Evolutionary conservation across 2,329 filamentous ascomycete genomes (phyloP).

Genomic region (Lecanicillium sp.): DNA sequence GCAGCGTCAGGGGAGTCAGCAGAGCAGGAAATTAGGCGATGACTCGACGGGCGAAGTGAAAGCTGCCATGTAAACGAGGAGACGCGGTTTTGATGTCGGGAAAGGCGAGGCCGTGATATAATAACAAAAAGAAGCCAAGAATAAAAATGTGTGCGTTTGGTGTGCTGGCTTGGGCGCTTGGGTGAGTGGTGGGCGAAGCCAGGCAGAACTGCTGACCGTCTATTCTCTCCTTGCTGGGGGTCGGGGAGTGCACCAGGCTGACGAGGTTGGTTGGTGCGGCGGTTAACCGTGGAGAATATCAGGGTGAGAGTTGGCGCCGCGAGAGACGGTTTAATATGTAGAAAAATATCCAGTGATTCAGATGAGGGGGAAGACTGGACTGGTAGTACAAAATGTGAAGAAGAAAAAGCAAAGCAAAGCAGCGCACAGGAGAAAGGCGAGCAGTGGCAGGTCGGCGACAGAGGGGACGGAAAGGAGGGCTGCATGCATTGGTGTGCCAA

Average conservation of each 20-base stretch:
- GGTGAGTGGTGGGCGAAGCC: slow-evolving; percentile 4
- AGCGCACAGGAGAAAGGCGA: neutral
- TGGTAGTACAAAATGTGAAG: neutral
- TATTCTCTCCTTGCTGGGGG: slow-evolving; percentile 11
- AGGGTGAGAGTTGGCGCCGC: too few species aligned
- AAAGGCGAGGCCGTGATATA: neutral
- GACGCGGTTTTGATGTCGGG: neutral
- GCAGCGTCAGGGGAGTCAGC: neutral
- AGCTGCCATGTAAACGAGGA: slow-evolving; percentile 6
- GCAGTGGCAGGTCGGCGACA: neutral
- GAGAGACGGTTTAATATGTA: neutral
- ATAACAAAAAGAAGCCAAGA: neutral
- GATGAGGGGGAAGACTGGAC: neutral
- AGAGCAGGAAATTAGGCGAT: slow-evolving; percentile 5
- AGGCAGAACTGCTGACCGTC: slow-evolving; percentile 11
- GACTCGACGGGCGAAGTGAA: neutral
- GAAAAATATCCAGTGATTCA: too few species aligned
- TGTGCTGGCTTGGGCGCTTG: slow-evolving; percentile 3
- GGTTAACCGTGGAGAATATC: too few species aligned
- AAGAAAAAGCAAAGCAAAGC: neutral
- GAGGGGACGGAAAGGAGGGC: neutral
- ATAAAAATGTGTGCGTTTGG: neutral
- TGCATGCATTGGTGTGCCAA: neutral
- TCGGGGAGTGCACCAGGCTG: slow-evolving; percentile 3
- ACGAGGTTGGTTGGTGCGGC: slow-evolving; percentile 3